Base-by-base conservation (phyloP, 2,329 filamentous ascomycete genomes). In the Stemphylium beticola region DNA sequence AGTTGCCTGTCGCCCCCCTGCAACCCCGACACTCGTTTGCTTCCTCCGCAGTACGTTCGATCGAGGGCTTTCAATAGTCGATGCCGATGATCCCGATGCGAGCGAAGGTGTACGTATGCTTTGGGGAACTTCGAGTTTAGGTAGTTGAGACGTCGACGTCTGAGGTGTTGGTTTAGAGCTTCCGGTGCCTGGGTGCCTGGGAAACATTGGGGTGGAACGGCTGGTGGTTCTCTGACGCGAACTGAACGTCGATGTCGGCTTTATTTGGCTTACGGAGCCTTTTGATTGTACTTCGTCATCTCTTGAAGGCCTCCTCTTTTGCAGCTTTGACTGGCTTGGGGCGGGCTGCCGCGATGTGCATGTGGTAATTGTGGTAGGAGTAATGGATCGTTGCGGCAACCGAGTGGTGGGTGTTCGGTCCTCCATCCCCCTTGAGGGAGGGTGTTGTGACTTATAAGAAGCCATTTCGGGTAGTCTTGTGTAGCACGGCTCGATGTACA, bases 11-110 rank as follows among this genome's bases (percentile, higher is more conserved):
- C 64, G 71, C 42, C 53, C 60, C 38, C 50, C 57, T 57, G 55
- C 45, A 34, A 60, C 47, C 34, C 78, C 76, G 58, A 81, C 75
- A 17, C 67, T 77, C 4, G 78, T 79, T 33, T 76, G 74, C 59
- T 80, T 81, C 43, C 77, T 75, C 46, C 77, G 73, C 37, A 81
- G 60, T n/a, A 74, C 68, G 63, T 75, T 75, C 29, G 77, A 77
- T 46, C 73, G 68, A 38, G 79, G 78, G 55, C 78, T 81, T 45
- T 80, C 79, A 37, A 74, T 69, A 4, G 77, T 79, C 20, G 78
- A 81, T 33, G 72, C 73, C 29, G 79, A 80, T 17, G 79, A 80
- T 31, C 77, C 79, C 43, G 79, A 81, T 31, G 77, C 75, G 17
- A 81, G 73, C n/a, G 79, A 81, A 14, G 79, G 79, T 14, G 79